Evolutionary conservation across 2,329 filamentous ascomycete species (phyloP), one percentile per base, ranked within the genome.

Genomic region (Colletotrichum sp.): DNA sequence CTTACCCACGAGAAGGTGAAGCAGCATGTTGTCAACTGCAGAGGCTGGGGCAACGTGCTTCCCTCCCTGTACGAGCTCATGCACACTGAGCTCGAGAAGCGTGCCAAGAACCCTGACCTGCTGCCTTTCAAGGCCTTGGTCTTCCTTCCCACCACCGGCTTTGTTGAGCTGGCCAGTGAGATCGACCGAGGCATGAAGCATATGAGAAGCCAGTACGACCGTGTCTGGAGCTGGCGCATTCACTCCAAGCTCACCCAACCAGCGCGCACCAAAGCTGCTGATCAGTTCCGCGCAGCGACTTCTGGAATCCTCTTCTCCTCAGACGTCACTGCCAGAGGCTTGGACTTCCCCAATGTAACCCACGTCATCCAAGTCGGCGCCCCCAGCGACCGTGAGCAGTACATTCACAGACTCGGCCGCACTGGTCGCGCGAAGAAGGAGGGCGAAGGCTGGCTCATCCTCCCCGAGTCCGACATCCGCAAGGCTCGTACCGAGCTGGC

Each of bases 41-140:
- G 87, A 2, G 92, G 93, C 36, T 93, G 95, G 82, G 93, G 95
- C 81, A 98, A 98, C 83, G 86, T 93, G 57, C 89, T 95, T 77
- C 95, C 97, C 18, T 86, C 94, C 4, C 83, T 99, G 24, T 89
- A 97, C 70, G 96, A 99, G 84, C 89, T 98, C 68, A 87, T 93
- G 63, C 87, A 93, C 71, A 89, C 90, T 44, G 92, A 94, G 79
- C 84, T 89, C n/a, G 79, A 88, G 34, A 85, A 87, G 28, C 83
- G 86, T 24, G 80, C 78, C 3, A 81, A 84, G 77, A 86, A 88
- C 77, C 84, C 80, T 3, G 83, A 84, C 6, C 80, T 77, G 5
- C 84, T 84, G 18, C 95, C 95, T 0, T 98, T 99, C 91, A 99
- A 99, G 89, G 95, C 95, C n/a, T 98, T 99, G 76, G 88, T 98